Evolutionary conservation across 2,329 filamentous ascomycete genomes (phyloP), one percentile per base, ranked within the genome.

Genomic region (Cladophialophora immunda): DNA sequence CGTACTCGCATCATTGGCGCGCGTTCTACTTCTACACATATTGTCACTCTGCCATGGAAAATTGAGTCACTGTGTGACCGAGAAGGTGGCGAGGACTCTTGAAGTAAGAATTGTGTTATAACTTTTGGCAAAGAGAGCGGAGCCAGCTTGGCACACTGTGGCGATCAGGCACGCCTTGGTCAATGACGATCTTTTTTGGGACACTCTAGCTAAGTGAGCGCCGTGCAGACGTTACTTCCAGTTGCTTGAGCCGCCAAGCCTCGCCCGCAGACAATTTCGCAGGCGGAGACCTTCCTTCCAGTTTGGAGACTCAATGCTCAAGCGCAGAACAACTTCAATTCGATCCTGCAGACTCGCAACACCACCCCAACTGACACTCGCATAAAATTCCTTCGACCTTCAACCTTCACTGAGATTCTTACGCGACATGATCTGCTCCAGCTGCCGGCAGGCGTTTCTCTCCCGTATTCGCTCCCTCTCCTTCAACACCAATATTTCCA

Each of bases 401-500:
- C 22, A 6, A 50, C 13, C 22, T 50, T 27, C 19, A 25, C 17
- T n/a, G n/a, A n/a, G 38, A n/a, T 11, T 50, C 45, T 1, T 15
- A 22, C 15, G 30, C 64, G 62, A 55, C 38, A 73, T 73, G 71
- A 67, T 73, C 66, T 73, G 71, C 66, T 67, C 69, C 3, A 64
- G 50, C 53, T 73, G 70, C 57, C 71, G 71, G 3, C 68, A 65
- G 8, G 60, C 54, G 29, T 62, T 71, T 15, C 58, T 71, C 29
- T 41, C 64, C 27, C 65, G 69, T n/a, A 32, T 72, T 13, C 60
- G 63, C 29, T 59, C 54, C 13, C 30, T 56, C 38, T n/a, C 30
- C 25, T 58, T 53, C 30, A 53, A 29, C n/a, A 22, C 60, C 52
- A 58, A 38, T 17, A 17, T 38, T 29, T 53, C 55, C 25, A 7